A percentile compares a stretch with the other conserved stretches of the same genome.
Conservation (phyloP, 345 rosid genomes). For the Eucalyptus victrix region DNA sequence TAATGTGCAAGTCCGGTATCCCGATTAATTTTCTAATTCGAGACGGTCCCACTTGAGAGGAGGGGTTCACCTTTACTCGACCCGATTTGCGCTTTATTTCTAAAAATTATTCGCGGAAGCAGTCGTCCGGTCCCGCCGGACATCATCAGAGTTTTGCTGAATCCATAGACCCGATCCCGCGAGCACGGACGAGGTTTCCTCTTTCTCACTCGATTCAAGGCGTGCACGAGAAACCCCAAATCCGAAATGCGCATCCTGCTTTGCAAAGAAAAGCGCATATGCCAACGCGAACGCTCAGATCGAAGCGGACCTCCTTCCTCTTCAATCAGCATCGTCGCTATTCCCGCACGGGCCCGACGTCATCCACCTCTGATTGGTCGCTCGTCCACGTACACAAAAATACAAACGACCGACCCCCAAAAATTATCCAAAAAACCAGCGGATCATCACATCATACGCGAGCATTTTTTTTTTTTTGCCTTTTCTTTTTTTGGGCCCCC, state of each 20-base stretch:
- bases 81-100: rapidly evolving
- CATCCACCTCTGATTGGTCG: background rate
- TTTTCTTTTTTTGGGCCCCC: background rate
- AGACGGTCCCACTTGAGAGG: background rate
- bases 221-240: background rate
- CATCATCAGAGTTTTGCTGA: background rate
- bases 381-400: background rate
- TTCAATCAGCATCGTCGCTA: background rate
- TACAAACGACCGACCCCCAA: background rate
- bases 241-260: background rate
- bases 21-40: background rate
- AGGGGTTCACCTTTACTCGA: background rate
- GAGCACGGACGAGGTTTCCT: background rate
- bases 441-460: background rate
- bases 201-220: background rate
- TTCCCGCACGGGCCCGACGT: background rate
- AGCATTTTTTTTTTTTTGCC: background rate
- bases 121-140: background rate
- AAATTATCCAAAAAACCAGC: background rate
- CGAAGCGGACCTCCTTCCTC: background rate
- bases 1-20: background rate
- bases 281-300: background rate
- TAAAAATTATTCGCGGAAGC: background rate
- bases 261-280: background rate
- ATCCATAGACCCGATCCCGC: background rate